These are phyloP conservation scores for Hymenoscyphus linearis DNA, from an alignment of 2,329 filamentous ascomycete genomes.

Conservation along the genomic window DNA sequence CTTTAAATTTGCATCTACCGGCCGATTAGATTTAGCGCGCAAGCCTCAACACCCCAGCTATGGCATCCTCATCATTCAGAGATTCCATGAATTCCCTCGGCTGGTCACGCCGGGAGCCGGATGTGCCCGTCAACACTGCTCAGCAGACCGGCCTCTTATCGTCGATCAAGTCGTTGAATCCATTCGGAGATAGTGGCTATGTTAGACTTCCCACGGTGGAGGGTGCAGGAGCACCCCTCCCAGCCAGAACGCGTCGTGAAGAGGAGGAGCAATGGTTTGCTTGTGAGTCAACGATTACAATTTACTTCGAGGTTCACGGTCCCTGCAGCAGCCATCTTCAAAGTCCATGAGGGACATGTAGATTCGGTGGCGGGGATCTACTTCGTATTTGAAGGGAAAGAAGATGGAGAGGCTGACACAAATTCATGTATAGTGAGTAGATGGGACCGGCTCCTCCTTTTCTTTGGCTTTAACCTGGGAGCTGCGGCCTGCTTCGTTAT, in stretches of 20 bases:
- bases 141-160: conserved; percentile 71
- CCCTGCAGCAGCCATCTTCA: conserved; percentile 29
- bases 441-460: conserved; percentile 93
- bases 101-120: conserved; percentile 80
- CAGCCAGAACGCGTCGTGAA: conserved; percentile 76
- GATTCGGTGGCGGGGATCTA: conserved; percentile 20
- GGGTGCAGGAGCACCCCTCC: conserved; percentile 74
- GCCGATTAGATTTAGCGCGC: neutral
- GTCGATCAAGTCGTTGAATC: conserved; percentile 79
- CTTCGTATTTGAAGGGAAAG: conserved; percentile 20
- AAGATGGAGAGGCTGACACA: conserved; percentile 29
- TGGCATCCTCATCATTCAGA: conserved; percentile 86
- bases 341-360: conserved; percentile 26
- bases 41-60: conserved; percentile 35
- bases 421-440: conserved; percentile 68
- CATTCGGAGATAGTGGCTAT: conserved; percentile 81
- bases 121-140: conserved; percentile 68
- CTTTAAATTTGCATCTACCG: conserved; percentile 21
- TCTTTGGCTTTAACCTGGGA: conserved; percentile 83
- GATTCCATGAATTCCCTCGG: conserved; percentile 93
- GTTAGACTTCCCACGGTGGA: conserved; percentile 85
- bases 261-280: conserved; percentile 96
- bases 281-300: conserved; percentile 59
- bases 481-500: conserved; percentile 89
- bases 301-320: conserved; percentile 23